Evolutionary conservation across 163 green algal species (phyloP), one percentile per base, ranked within the genome.

Genomic region (Chlorella variabilis): DNA sequence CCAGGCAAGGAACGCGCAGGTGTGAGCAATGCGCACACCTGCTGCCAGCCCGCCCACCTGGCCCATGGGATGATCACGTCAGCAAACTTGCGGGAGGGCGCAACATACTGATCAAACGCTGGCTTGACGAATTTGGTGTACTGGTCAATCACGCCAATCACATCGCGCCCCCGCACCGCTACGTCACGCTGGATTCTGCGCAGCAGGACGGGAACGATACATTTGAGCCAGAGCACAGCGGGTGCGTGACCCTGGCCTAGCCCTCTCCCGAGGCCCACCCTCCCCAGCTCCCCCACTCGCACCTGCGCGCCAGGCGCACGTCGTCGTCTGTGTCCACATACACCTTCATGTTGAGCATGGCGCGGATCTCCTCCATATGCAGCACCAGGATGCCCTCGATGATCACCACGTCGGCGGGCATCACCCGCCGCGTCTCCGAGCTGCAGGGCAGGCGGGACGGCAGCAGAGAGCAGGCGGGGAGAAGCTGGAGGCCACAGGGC

Each of bases 381-480:
- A 98, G 89, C 81, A 98, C 94, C 77, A 99, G 84, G 86, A 98
- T 99, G 75, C 96, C 96, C 83, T 99, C 96, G 25, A 99, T 84
- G 49, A 99, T 95, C 45, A 99, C 89, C 63, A 99, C 96, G 73
- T 98, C 94, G 20, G 93, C 95, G 1, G 94, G 91, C n/a, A 96
- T 90, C n/a, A 97, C 90, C 4, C 75, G 75, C 45, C 89, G 87
- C 20, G 86, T 93, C 81, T 94, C 85, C 2, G 48, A 59, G 38
- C 81, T 89, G 73, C 73, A 61, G 18, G 49, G 20, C 3, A 34
- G 20, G 1, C 3, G 38, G 23, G 20, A 34, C 38, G 63, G 31
- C 18, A n/a, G 13, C 25, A 25, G 54, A 8, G 54, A 25, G 54
- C 15, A 62, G 15, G 54, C 5, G 7, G 54, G 15, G 4, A n/a